phyloP scores from a whole-genome alignment of 2,329 filamentous ascomycete genomes.

The Teratosphaeria zuluensis region DNA sequence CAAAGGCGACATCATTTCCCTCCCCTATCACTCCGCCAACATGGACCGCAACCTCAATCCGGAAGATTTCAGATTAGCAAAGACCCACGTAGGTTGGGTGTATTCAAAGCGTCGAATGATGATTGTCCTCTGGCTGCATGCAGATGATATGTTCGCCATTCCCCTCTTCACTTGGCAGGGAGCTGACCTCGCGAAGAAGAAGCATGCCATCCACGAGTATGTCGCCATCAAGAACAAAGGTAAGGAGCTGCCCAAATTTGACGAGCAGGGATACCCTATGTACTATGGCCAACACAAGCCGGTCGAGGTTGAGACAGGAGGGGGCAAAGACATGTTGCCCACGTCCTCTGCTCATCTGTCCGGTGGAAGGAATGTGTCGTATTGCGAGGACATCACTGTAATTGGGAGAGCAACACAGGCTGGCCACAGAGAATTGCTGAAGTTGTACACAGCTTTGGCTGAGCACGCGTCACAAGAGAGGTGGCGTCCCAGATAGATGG shows the following conservation, averaged over 20 bases:
- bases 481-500: too few relatives aligned
- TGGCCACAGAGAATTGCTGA: too few relatives aligned
- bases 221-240: slow-evolving; percentile 4
- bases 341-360: too few relatives aligned
- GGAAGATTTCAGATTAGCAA: neutral
- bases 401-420: too few relatives aligned
- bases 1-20: slow-evolving; percentile 8
- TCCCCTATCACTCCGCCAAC: slow-evolving; percentile 10
- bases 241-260: neutral
- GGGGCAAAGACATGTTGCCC: too few relatives aligned
- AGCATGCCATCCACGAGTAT: slow-evolving; percentile 4
- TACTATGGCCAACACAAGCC: too few relatives aligned
- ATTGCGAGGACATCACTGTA: too few relatives aligned
- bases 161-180: slow-evolving; percentile 6
- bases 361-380: too few relatives aligned
- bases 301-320: too few relatives aligned
- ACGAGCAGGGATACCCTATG: too few relatives aligned
- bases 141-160: slow-evolving; percentile 8
- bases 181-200: slow-evolving; percentile 1
- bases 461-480: too few relatives aligned
- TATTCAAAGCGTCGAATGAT: slow-evolving; percentile 14
- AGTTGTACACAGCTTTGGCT: too few relatives aligned
- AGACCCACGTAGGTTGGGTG: slow-evolving; percentile 4
- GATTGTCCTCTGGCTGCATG: slow-evolving; percentile 8
- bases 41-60: slow-evolving; percentile 7